Conservation (phyloP, 2,329 filamentous ascomycete species). For the Ophiosphaerella korrae region DNA sequence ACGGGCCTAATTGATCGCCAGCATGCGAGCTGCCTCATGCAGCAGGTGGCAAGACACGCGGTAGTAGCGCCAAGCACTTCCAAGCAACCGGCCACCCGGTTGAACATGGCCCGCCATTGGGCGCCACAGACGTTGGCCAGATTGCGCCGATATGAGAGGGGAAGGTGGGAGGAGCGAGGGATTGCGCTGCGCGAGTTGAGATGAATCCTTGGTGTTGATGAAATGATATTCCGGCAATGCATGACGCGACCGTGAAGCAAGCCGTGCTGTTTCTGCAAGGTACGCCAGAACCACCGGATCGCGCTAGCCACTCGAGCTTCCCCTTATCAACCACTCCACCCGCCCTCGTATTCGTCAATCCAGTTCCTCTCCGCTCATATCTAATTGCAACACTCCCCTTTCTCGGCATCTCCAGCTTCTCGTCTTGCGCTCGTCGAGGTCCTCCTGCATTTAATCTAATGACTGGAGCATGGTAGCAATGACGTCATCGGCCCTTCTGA, state of each 20-base stretch:
- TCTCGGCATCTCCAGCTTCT: no score
- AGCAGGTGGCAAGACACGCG: conserved; percentile 43
- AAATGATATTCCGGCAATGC: not conserved
- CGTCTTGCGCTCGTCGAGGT: no score
- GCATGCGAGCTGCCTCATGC: conserved; percentile 39
- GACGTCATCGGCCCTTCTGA: no score
- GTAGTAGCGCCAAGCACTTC: conserved; percentile 35
- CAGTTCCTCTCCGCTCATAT: not conserved
- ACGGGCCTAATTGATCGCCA: conserved; percentile 24
- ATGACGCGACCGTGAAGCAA: not conserved
- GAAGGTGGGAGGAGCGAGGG: conserved; percentile 22
- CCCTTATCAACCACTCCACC: not conserved
- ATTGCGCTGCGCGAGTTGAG: conserved; percentile 2
- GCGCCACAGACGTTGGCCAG: conserved; percentile 10
- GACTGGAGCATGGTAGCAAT: no score
- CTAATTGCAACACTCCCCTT: no score
- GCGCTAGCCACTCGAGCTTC: not conserved
- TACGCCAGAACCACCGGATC: not conserved
- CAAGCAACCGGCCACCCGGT: conserved; percentile 39
- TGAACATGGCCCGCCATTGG: conserved; percentile 31
- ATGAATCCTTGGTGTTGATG: not conserved
- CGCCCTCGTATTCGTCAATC: no score
- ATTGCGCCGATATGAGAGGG: conserved; percentile 26
- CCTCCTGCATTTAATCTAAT: no score
- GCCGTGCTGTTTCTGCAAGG: conserved; percentile 4